Base-by-base conservation (phyloP, 2,329 filamentous ascomycete species). In the Cryphonectria carpinicola region DNA sequence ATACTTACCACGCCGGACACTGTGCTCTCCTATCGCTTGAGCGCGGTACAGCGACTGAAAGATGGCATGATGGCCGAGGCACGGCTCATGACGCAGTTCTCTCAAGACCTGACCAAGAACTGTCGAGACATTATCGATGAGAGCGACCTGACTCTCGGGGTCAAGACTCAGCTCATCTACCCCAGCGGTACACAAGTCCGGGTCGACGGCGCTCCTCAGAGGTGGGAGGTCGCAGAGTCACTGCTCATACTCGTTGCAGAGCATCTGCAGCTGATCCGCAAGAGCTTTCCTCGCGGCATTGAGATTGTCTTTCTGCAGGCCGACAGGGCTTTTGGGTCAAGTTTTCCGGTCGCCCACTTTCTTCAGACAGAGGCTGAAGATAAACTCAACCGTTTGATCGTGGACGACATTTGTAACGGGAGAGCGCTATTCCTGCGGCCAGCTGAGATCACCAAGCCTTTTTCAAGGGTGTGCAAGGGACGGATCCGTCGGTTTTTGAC, bases 91-190 rank as follows among this genome's bases (percentile, higher is more conserved):
- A 79, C 90, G 2, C 76, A 78, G 0, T 81, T 83, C 0, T 87
- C 91, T 39, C 70, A 77, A 0, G 88, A 85, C 81, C 76, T 92
- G 7, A 80, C 85, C 2, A 70, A 71, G 0, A 75, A 80, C 1
- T 86, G 83, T 3, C 83, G 90, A 0, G 90, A 93, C 74, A 81
- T 93, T 0, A 78, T 93, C 0, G 90, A 93, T 72, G 90, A 93
- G 74, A 90, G 84, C 2, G 88, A 90, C 71, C 82, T 85, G 54
- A 89, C 85, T 0, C 77, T 90, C 0, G 84, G 84, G 0, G 82
- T 85, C 0, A 84, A 84, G 46, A 88, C 86, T 0, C 87, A 90
- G 70, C 77, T 90, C 0, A 87, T 89, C 4, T 90, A 90, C 61
- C 87, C 87, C 0, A 84, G 83, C 7, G 88, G 88, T 0, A 68